phyloP scores from a whole-genome alignment of 139 green algal genomes.

The Ettlia oleoabundans region DNA sequence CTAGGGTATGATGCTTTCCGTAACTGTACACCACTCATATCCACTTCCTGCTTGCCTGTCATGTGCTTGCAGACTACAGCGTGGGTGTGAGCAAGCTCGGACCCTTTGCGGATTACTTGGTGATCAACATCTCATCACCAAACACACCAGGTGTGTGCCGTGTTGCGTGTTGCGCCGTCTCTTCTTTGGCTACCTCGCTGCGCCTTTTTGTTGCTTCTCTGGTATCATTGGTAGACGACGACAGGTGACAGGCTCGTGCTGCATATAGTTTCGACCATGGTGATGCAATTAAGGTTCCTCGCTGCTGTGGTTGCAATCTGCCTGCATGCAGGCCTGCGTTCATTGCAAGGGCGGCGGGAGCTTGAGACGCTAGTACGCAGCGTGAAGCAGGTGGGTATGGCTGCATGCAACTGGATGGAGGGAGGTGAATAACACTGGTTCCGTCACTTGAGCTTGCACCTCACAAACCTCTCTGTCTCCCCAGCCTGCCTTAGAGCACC shows the following conservation, averaged over 20 bases:
- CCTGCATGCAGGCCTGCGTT: conserved; percentile 69
- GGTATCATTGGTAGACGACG: too few species aligned
- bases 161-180: too few species aligned
- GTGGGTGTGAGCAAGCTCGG: conserved; percentile 75
- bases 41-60: conserved; percentile 1
- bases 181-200: background rate
- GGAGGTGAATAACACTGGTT: too few species aligned
- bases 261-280: too few species aligned
- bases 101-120: conserved; percentile 90
- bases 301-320: background rate
- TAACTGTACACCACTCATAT: too few species aligned
- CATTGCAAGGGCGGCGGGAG: conserved; percentile 84
- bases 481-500: too few species aligned
- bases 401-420: background rate
- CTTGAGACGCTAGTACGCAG: conserved; percentile 78
- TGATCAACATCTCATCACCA: conserved; percentile 98
- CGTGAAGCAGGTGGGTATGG: conserved; percentile 47
- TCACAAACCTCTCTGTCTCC: too few species aligned
- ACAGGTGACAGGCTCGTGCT: background rate
- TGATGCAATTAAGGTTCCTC: too few species aligned
- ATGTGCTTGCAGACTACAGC: conserved; percentile 84
- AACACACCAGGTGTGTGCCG: conserved; percentile 95
- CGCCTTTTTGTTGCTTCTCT: too few species aligned
- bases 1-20: too few species aligned
- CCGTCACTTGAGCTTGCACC: too few species aligned